These are phyloP conservation scores for Acanthamoeba lenticulata DNA, from an alignment of 208 protist species.

Conservation along the genomic window DNA sequence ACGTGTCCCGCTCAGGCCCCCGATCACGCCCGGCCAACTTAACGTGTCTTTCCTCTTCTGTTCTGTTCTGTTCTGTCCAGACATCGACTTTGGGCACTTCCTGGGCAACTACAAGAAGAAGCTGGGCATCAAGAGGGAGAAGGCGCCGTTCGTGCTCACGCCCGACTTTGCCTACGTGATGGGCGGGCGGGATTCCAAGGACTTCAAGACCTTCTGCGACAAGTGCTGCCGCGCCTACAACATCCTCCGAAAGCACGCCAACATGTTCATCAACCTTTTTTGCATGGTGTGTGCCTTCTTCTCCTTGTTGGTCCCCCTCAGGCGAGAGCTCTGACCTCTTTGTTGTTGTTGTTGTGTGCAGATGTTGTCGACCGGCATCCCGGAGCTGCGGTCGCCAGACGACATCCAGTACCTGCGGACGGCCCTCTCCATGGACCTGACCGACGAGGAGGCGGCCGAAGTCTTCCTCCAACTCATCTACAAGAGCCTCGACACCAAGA, in stretches of 20 bases:
- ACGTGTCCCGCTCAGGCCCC: background rate
- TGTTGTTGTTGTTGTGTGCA: background rate
- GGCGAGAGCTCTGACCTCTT: background rate
- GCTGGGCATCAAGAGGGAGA: conserved; percentile 77
- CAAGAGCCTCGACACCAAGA: conserved; percentile 72
- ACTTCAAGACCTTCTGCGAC: conserved; percentile 82
- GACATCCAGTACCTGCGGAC: conserved; percentile 78
- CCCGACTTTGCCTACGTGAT: conserved; percentile 87
- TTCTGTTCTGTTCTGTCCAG: background rate
- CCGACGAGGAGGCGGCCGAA: conserved; percentile 65
- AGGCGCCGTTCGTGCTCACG: conserved; percentile 89
- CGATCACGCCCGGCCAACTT: too few relatives aligned
- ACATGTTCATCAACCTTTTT: conserved; percentile 90
- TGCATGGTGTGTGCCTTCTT: conserved; percentile 70
- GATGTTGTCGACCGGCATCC: conserved; percentile 83
- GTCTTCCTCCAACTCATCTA: conserved; percentile 75
- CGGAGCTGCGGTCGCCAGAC: conserved; percentile 79
- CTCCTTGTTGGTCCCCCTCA: background rate
- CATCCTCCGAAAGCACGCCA: conserved; percentile 83
- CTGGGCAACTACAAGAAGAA: conserved; percentile 88
- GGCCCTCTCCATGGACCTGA: conserved; percentile 50
- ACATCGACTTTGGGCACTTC: conserved; percentile 94
- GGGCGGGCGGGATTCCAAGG: conserved; percentile 84
- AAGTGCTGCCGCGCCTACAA: conserved; percentile 83
- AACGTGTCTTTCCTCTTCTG: background rate